These are phyloP conservation scores for Tulasnella sp. DNA, from an alignment of 768 basidiomycete species.

Conservation along the genomic window DNA sequence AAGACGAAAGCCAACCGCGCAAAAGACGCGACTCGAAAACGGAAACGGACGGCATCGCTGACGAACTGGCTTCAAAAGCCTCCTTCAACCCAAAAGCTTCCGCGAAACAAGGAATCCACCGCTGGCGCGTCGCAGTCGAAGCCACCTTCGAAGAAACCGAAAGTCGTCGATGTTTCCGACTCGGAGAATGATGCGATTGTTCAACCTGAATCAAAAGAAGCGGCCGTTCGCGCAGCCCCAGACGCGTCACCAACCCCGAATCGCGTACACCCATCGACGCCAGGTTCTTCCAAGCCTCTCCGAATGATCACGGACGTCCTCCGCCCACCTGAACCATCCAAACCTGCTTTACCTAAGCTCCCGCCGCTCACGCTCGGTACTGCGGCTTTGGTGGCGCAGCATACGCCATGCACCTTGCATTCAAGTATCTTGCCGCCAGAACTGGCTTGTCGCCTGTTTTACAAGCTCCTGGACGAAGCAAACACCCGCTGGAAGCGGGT, in stretches of 20 bases:
- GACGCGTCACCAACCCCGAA: conserved; percentile 4
- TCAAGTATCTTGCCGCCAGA: conserved; percentile 56
- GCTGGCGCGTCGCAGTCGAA: not conserved
- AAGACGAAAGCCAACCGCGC: conserved; percentile 13
- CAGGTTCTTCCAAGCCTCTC: conserved; percentile 21
- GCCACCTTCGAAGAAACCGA: not conserved
- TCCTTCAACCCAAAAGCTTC: not conserved
- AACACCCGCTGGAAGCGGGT: conserved; percentile 49
- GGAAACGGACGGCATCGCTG: conserved; percentile 14
- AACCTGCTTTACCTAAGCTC: conserved; percentile 28
- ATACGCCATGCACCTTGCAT: conserved; percentile 70
- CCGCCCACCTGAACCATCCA: conserved; percentile 34
- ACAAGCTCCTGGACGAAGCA: conserved; percentile 54
- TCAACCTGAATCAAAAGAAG: not conserved
- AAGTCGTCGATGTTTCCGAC: not conserved
- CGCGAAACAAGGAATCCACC: conserved; percentile 15
- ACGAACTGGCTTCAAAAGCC: not conserved
- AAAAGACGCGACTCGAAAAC: conserved; percentile 18
- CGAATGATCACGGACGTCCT: conserved; percentile 42
- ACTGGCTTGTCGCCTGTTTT: conserved; percentile 63
- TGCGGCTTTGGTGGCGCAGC: conserved; percentile 49
- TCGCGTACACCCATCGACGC: not conserved
- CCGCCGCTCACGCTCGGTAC: conserved; percentile 53
- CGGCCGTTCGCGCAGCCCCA: not conserved
- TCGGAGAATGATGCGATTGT: not conserved